Percentiles rank a stretch among this genome's conserved stretches.
Conservation (phyloP, 768 basidiomycete genomes). For the Calocybe cyanea region DNA sequence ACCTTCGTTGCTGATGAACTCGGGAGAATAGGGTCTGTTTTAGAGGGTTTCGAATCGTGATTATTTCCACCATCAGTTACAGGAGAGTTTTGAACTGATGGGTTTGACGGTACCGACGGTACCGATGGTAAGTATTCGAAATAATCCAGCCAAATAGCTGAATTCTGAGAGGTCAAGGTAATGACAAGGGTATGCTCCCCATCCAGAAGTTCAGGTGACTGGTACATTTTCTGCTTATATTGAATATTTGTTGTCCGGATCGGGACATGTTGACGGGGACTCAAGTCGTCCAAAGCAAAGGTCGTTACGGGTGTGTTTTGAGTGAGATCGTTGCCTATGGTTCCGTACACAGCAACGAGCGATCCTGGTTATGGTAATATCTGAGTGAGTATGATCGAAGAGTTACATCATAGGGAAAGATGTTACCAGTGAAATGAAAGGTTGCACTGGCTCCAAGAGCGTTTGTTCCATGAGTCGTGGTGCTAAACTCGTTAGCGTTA, state of each 20-base stretch:
- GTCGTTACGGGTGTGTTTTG: constrained; percentile 7
- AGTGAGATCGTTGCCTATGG: constrained; percentile 3
- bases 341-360: too few species aligned
- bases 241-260: background rate
- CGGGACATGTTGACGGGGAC: background rate
- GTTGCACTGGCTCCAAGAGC: constrained; percentile 8
- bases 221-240: constrained; percentile 12
- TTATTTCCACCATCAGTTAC: too few species aligned
- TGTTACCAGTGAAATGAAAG: constrained; percentile 16
- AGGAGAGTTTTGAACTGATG: too few species aligned
- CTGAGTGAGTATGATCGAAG: background rate
- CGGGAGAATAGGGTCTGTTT: too few species aligned
- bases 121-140: too few species aligned
- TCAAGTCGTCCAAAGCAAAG: constrained; percentile 9
- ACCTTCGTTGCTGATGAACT: too few species aligned
- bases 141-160: constrained; percentile 15
- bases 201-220: constrained; percentile 13
- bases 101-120: too few species aligned
- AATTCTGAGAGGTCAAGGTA: constrained; percentile 12
- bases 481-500: constrained; percentile 5
- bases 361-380: constrained; percentile 5
- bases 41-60: too few species aligned
- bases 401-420: background rate
- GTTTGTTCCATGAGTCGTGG: constrained; percentile 12
- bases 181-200: constrained; percentile 19